Conservation (phyloP, 1,284 basidiomycete genomes). For the Sanghuangporus sanghuang region DNA sequence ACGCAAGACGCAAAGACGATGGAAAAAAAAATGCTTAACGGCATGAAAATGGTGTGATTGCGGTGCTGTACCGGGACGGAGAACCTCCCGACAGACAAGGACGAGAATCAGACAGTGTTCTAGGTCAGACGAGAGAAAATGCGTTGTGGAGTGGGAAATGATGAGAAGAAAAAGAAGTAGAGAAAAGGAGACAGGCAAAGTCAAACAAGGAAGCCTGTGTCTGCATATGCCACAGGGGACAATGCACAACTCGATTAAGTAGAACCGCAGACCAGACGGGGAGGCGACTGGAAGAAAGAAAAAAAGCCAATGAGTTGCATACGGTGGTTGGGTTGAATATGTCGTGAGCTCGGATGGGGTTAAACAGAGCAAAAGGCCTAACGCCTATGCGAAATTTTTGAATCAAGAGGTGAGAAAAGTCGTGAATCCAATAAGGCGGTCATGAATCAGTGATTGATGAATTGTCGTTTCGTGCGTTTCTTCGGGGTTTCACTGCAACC, state of each 20-base stretch:
- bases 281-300: not conserved
- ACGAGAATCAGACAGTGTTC: not conserved
- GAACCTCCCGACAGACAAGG: not conserved
- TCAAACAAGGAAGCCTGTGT: not conserved
- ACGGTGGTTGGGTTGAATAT: not conserved
- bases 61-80: not conserved
- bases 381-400: not conserved
- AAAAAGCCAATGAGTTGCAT: not conserved
- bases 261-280: not conserved
- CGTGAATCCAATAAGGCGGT: constrained; percentile 1
- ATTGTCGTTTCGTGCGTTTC: not conserved
- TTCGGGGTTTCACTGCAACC: not conserved
- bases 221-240: not conserved
- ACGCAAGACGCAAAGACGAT: not conserved
- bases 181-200: not conserved
- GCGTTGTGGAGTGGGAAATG: not conserved
- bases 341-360: not conserved
- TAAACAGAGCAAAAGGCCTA: not conserved
- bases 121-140: not conserved
- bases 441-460: not conserved
- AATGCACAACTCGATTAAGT: not conserved
- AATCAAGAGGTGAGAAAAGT: not conserved
- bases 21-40: not conserved
- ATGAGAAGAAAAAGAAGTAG: not conserved
- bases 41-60: not conserved